Percentiles rank a stretch among this genome's conserved stretches.
phyloP scores from a whole-genome alignment of 768 basidiomycete species.

The Amanita molliuscula region DNA sequence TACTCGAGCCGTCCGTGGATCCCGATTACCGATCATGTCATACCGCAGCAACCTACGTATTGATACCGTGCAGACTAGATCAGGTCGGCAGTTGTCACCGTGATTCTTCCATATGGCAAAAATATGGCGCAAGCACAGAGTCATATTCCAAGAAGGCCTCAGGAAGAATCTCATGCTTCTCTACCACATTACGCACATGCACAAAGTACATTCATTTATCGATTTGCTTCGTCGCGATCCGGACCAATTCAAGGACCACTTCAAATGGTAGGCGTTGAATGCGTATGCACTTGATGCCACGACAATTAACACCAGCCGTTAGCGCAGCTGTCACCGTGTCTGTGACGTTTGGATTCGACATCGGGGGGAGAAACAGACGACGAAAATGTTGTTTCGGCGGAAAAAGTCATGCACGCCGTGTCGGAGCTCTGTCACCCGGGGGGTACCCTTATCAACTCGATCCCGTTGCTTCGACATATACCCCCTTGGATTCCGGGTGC shows the following conservation, averaged over 20 bases:
- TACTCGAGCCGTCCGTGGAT: conserved; percentile 15
- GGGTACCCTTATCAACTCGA: conserved; percentile 1
- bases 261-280: not conserved
- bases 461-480: conserved; percentile 1
- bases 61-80: not conserved
- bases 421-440: not conserved
- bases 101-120: not conserved
- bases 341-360: not conserved
- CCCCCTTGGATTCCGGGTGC: conserved; percentile 9
- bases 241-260: not conserved
- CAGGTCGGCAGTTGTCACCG: not conserved
- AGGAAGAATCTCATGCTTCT: not conserved
- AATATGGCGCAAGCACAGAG: not conserved
- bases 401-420: not conserved
- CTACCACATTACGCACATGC: not conserved
- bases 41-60: not conserved
- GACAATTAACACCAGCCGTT: not conserved
- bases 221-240: not conserved
- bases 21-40: conserved; percentile 3
- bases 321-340: not conserved
- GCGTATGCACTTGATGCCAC: not conserved
- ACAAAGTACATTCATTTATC: not conserved
- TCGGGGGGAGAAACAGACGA: not conserved
- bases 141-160: not conserved
- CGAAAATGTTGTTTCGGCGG: not conserved